Conservation (phyloP, 2,329 filamentous ascomycete genomes). For the Herpotrichia juniperi region DNA sequence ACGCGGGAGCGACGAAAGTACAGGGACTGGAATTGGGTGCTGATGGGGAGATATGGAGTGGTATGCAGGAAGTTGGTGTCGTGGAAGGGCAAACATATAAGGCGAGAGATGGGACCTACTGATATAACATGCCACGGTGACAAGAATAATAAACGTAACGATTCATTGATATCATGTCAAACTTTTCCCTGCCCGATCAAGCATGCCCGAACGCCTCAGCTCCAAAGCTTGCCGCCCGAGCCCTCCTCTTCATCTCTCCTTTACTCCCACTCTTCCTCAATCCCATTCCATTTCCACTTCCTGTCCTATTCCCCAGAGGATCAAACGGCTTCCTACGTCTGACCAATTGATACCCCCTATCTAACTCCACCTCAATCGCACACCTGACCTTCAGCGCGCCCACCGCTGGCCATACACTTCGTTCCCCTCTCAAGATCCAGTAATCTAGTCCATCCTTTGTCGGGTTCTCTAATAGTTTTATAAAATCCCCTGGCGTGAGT, state of each 20-base stretch:
- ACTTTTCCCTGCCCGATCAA: too few relatives aligned
- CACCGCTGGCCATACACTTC: conserved; percentile 89
- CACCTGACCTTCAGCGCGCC: conserved; percentile 81
- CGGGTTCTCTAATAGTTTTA: conserved; percentile 81
- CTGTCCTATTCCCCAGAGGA: conserved; percentile 51
- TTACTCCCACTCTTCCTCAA: conserved; percentile 18
- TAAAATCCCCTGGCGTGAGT: conserved; percentile 73
- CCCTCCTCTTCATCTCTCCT: conserved; percentile 23
- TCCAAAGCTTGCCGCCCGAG: conserved; percentile 38
- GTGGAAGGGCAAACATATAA: conserved; percentile 56
- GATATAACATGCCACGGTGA: too few relatives aligned
- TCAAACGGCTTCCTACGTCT: conserved; percentile 59
- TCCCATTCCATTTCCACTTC: conserved; percentile 53
- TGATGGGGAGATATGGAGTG: conserved; percentile 59
- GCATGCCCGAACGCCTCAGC: conserved; percentile 16
- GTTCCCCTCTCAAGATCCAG: conserved; percentile 85
- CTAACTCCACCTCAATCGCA: conserved; percentile 85
- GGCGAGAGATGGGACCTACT: conserved; percentile 60
- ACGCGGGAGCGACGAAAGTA: conserved; percentile 62
- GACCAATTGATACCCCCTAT: conserved; percentile 82
- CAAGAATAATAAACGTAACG: too few relatives aligned
- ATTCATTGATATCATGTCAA: background rate
- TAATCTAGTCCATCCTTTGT: conserved; percentile 77
- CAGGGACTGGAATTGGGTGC: conserved; percentile 59
- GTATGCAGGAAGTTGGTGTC: conserved; percentile 52